phyloP scores from a whole-genome alignment of 2,329 filamentous ascomycete species.

The Dryadomyces quercivorus region DNA sequence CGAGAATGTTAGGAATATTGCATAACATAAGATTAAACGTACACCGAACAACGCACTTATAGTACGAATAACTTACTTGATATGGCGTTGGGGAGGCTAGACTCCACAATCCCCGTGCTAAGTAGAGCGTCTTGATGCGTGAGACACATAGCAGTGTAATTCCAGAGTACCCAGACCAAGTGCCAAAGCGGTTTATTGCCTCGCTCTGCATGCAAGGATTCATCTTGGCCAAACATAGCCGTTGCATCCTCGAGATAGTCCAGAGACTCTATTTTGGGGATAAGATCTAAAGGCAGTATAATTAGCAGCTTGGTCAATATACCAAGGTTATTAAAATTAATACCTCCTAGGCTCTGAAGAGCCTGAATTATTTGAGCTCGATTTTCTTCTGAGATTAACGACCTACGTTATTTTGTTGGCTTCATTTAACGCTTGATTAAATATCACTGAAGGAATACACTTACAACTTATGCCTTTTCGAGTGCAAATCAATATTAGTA shows the following conservation, averaged over 20 bases:
- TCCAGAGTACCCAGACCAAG: slow-evolving; percentile 1
- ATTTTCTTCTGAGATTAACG: not conserved
- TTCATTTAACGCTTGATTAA: too few relatives aligned
- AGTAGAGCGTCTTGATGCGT: not conserved
- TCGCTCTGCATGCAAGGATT: not conserved
- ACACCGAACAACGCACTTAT: not conserved
- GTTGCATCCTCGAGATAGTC: not conserved
- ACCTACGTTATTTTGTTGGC: not conserved
- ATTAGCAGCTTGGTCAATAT: too few relatives aligned
- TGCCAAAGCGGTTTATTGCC: not conserved
- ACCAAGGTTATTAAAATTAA: too few relatives aligned
- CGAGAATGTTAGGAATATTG: not conserved
- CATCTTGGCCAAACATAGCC: not conserved
- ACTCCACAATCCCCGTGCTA: not conserved
- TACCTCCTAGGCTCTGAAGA: too few relatives aligned
- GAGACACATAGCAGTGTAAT: not conserved
- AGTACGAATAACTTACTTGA: not conserved
- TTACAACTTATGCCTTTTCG: not conserved
- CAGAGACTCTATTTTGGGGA: not conserved
- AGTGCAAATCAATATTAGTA: not conserved
- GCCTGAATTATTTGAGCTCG: not conserved
- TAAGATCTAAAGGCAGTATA: not conserved
- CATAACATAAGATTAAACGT: not conserved
- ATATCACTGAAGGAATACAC: not conserved
- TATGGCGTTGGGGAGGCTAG: not conserved